Base-by-base conservation (phyloP, 352 stramenopile genomes). In the Phytopythium helicoides region DNA sequence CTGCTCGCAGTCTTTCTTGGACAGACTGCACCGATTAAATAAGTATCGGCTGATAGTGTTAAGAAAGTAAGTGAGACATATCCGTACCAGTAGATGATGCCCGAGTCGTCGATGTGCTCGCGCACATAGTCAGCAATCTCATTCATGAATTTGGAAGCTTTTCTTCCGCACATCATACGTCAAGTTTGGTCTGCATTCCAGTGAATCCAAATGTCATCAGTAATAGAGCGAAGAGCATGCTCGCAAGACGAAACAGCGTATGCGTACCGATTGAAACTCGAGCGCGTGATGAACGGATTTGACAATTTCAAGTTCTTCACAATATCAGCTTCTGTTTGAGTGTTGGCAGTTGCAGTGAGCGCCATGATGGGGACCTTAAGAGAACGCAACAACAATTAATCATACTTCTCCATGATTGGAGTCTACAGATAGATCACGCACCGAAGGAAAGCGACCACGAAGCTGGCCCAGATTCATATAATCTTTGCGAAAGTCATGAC, bases 401-500 rank as follows among this genome's bases (percentile, higher is more conserved):
- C 47, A 46, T 35, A 23, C 14, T 33, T 10, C 49, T 10, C 21
- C n/a, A n/a, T 52, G 35, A 21, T 44, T 23, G 52, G 12, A 2
- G 25, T 23, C 31, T 11, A 42, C 11, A 11, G 6, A 9, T 14
- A 49, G 1, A 8, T 16, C 11, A 65, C 68, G 47, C 52, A 98
- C 92, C 55, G 86, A 89, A 11, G 93, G 93, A 56, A 98, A 99
- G 19, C 97, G 87, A 14, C 66, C 68, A 41, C 97, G 80, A 14
- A 99, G 69, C 16, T 79, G 77, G 6, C 87, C 81, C 19, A 99
- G 71, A 47, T 93, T 84, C 58, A 98, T 88, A 68, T 99, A 99
- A 63, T 98, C 97, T 59, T 97, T 98, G 12, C 98, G 80, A 65
- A 99, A 99, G 65, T 99, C 98, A 66, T 99, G 97, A 19, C 97